Evolutionary conservation across 192 early-diverging fungal genomes (phyloP).

Genomic region (Linderina pennispora): DNA sequence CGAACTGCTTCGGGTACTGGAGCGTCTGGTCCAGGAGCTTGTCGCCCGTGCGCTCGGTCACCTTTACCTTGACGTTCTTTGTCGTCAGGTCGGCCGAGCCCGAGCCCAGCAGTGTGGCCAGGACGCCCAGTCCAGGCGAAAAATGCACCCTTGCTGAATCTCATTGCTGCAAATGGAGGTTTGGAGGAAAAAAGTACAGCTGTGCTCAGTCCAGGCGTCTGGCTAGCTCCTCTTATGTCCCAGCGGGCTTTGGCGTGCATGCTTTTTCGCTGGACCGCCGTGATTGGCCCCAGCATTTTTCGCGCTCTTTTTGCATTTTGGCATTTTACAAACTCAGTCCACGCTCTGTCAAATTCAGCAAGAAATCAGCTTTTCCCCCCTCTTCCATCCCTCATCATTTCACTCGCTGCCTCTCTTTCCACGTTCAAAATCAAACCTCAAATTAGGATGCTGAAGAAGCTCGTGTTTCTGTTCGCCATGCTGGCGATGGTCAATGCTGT

Average conservation of each 20-base stretch:
- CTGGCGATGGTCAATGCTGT: constrained; percentile 46
- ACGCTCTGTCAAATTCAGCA: background rate
- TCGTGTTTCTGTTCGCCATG: constrained; percentile 40
- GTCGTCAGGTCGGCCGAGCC: constrained; percentile 7
- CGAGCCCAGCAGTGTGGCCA: constrained; percentile 1
- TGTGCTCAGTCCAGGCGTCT: too few relatives aligned
- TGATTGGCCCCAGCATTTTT: too few relatives aligned
- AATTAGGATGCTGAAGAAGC: constrained; percentile 36
- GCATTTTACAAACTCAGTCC: too few relatives aligned
- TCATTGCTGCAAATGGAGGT: too few relatives aligned
- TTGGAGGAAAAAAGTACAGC: too few relatives aligned
- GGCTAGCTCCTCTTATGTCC: too few relatives aligned
- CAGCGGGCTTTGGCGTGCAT: constrained; percentile 4
- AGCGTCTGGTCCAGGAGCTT: constrained; percentile 26
- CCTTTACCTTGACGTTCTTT: constrained; percentile 20
- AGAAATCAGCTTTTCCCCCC: background rate
- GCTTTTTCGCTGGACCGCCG: background rate
- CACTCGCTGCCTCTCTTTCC: too few relatives aligned
- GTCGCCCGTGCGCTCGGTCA: constrained; percentile 44
- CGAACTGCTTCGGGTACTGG: constrained; percentile 9
- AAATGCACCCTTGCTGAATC: background rate
- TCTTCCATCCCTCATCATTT: background rate
- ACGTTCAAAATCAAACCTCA: too few relatives aligned
- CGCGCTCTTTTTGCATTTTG: too few relatives aligned
- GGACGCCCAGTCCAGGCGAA: background rate